These are phyloP conservation scores for Pulveroboletus ravenelii DNA, from an alignment of 768 basidiomycete genomes.

Conservation along the genomic window DNA sequence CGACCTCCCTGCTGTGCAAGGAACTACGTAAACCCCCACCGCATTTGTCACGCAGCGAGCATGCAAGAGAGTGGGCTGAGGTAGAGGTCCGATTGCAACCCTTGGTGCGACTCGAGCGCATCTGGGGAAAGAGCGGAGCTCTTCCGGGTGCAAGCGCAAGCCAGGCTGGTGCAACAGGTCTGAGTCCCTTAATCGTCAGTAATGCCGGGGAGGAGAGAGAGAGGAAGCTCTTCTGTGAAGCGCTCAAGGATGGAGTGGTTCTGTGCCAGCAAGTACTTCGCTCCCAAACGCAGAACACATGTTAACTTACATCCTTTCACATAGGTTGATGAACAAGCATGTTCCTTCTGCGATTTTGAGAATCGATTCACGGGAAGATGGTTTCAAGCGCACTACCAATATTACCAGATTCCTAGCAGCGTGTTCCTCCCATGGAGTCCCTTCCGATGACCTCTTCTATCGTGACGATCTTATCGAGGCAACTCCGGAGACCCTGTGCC, in stretches of 20 bases:
- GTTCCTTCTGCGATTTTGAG: conserved; percentile 55
- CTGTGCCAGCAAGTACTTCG: conserved; percentile 76
- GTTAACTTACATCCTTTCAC: conserved; percentile 4
- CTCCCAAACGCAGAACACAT: conserved; percentile 4
- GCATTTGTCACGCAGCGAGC: conserved; percentile 48
- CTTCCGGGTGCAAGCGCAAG: conserved; percentile 40
- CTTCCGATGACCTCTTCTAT: conserved; percentile 60
- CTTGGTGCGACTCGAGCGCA: conserved; percentile 63
- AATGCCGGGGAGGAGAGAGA: conserved; percentile 71
- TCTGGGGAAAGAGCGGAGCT: conserved; percentile 66
- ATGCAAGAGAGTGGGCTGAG: conserved; percentile 63
- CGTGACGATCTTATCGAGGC: conserved; percentile 64
- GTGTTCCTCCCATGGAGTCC: conserved; percentile 62
- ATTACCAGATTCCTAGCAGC: conserved; percentile 75
- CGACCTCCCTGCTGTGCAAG: conserved; percentile 59
- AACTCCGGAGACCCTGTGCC: conserved; percentile 55
- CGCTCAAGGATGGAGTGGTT: conserved; percentile 78
- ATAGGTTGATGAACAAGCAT: conserved; percentile 76
- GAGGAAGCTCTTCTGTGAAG: conserved; percentile 65
- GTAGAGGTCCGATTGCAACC: conserved; percentile 63
- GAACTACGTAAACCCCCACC: conserved; percentile 61
- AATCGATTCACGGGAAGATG: conserved; percentile 63
- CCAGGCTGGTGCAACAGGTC: conserved; percentile 29
- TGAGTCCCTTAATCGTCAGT: conserved; percentile 36
- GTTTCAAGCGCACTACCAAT: conserved; percentile 62